A percentile compares a stretch with the other conserved stretches of the same genome.
phyloP scores from a whole-genome alignment of 2,329 filamentous ascomycete genomes.

The Rasamsonia emersonii region DNA sequence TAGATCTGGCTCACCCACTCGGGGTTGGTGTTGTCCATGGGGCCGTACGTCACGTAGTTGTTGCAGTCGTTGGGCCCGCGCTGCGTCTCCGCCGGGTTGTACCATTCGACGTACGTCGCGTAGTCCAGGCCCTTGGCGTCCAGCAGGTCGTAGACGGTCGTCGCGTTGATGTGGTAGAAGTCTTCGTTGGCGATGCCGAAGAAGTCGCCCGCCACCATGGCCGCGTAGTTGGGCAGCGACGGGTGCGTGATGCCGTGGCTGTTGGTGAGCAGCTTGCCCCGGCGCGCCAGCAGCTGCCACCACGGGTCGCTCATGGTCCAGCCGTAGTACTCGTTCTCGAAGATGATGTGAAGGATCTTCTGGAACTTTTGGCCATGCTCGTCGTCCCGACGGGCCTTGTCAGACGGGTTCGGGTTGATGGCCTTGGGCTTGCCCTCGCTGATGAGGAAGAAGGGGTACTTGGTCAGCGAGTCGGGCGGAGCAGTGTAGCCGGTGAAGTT shows the following conservation, averaged over 20 bases:
- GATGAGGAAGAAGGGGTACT: neutral
- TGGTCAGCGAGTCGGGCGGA: constrained; percentile 3
- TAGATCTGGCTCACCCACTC: constrained; percentile 8
- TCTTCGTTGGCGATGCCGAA: constrained; percentile 11
- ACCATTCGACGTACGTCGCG: constrained; percentile 11
- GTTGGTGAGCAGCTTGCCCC: constrained; percentile 9
- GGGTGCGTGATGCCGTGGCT: constrained; percentile 10
- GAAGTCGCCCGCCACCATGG: constrained; percentile 11
- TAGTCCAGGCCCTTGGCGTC: constrained; percentile 8
- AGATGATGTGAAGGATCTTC: constrained; percentile 10
- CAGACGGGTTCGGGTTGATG: constrained; percentile 1
- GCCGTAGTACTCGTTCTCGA: constrained; percentile 11
- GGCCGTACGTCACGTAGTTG: constrained; percentile 10
- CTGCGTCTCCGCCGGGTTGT: constrained; percentile 9
- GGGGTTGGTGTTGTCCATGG: constrained; percentile 12
- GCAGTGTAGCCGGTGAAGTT: constrained; percentile 8
- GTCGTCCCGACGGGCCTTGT: neutral
- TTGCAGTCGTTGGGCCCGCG: constrained; percentile 12
- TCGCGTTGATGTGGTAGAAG: constrained; percentile 11
- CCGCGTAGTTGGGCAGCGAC: constrained; percentile 11
- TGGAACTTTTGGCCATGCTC: constrained; percentile 3
- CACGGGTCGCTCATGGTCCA: constrained; percentile 10
- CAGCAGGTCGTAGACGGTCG: constrained; percentile 11
- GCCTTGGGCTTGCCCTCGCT: constrained; percentile 4
- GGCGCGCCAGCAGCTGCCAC: constrained; percentile 10